Percentiles rank a stretch among this genome's conserved stretches.
Evolutionary conservation across 345 rosid species (phyloP).

Genomic region (Nephelium lappaceum): DNA sequence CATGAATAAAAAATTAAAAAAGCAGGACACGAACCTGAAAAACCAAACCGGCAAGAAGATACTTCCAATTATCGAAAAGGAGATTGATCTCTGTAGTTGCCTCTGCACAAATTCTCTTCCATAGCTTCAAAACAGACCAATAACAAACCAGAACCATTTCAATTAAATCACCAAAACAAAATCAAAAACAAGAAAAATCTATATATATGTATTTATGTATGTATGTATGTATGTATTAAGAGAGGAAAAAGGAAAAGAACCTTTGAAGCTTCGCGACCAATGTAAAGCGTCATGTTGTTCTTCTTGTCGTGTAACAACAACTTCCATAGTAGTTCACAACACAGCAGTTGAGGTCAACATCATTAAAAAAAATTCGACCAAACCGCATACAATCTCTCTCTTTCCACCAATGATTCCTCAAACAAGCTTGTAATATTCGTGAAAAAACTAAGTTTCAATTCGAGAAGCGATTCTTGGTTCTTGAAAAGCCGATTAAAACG

Average conservation of each 20-base stretch:
- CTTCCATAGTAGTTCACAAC: constrained; percentile 64
- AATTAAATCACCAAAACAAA: constrained; percentile 24
- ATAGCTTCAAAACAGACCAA: constrained; percentile 50
- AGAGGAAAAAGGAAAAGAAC: constrained; percentile 27
- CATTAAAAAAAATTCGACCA: constrained; percentile 18
- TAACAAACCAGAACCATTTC: constrained; percentile 8
- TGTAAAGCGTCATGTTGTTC: constrained; percentile 76
- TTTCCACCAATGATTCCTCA: neutral
- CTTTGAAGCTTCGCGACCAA: constrained; percentile 98
- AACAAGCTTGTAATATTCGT: neutral
- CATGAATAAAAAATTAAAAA: neutral
- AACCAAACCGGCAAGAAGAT: constrained; percentile 81
- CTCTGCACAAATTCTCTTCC: constrained; percentile 95
- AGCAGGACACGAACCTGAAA: constrained; percentile 66
- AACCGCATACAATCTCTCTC: constrained; percentile 7
- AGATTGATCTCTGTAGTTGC: constrained; percentile 75
- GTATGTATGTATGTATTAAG: no score
- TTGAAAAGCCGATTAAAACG: constrained; percentile 12
- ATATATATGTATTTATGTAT: no score
- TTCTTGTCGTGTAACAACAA: constrained; percentile 46
- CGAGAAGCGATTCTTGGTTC: constrained; percentile 21
- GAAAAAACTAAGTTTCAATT: neutral
- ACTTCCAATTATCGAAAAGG: constrained; percentile 85
- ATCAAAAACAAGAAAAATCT: neutral
- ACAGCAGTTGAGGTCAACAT: constrained; percentile 54